phyloP scores from a whole-genome alignment of 192 early-diverging fungal species.

The Entrophospora sp. region DNA sequence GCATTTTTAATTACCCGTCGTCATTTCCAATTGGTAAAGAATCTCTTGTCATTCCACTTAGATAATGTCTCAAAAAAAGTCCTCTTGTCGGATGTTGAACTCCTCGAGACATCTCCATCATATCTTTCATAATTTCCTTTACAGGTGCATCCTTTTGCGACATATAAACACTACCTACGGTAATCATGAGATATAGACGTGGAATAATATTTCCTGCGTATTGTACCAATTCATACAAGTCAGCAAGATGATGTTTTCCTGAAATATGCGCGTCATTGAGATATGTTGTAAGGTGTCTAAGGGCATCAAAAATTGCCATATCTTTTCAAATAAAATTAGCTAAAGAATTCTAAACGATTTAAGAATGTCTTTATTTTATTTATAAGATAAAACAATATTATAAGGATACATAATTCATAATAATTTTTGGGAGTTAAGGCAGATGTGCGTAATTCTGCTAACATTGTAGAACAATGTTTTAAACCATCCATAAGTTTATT shows the following conservation, averaged over 20 bases:
- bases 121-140: slow-evolving; percentile 95
- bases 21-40: slow-evolving; percentile 74
- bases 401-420: slow-evolving; percentile 96
- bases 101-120: slow-evolving; percentile 98
- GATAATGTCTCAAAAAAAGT: slow-evolving; percentile 92
- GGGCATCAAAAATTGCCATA: slow-evolving; percentile 96
- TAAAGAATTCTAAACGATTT: neutral
- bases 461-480: slow-evolving; percentile 98
- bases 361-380: neutral
- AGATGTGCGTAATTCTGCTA: slow-evolving; percentile 91
- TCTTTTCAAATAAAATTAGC: slow-evolving; percentile 40
- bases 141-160: slow-evolving; percentile 85
- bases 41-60: slow-evolving; percentile 91
- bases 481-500: slow-evolving; percentile 93
- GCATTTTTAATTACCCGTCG: slow-evolving; percentile 44
- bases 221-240: slow-evolving; percentile 97
- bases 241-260: slow-evolving; percentile 74
- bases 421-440: slow-evolving; percentile 95
- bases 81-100: slow-evolving; percentile 99
- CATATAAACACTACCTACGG: slow-evolving; percentile 96
- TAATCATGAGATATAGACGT: slow-evolving; percentile 97
- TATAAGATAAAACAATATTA: neutral
- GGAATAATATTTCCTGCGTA: slow-evolving; percentile 99
- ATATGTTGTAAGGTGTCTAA: slow-evolving; percentile 86
- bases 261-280: slow-evolving; percentile 85